Percentiles rank a stretch among this genome's conserved stretches.
Evolutionary conservation across 2,329 filamentous ascomycete species (phyloP).

Genomic region (Pseudonectria buxi): DNA sequence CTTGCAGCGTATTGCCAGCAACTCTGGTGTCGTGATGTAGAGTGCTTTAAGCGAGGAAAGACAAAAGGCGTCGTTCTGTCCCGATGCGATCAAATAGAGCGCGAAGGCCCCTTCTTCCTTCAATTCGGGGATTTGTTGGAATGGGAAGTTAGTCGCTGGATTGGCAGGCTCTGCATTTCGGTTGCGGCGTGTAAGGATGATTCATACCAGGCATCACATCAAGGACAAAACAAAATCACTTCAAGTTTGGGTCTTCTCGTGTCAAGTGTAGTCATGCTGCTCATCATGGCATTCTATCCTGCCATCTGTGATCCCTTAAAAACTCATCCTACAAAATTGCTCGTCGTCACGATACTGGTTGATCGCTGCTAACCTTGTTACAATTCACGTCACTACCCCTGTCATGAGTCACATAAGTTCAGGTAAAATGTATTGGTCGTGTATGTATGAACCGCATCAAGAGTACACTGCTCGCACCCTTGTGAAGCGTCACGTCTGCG

Average conservation of each 20-base stretch:
- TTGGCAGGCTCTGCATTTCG: slow-evolving; percentile 46
- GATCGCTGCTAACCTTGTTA: too few relatives aligned
- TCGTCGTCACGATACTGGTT: too few relatives aligned
- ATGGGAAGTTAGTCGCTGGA: slow-evolving; percentile 32
- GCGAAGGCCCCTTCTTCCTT: slow-evolving; percentile 17
- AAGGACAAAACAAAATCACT: slow-evolving; percentile 35
- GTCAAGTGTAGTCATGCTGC: not conserved
- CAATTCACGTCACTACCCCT: too few relatives aligned
- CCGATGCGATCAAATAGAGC: slow-evolving; percentile 29
- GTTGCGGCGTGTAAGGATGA: slow-evolving; percentile 47
- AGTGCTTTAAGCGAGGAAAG: slow-evolving; percentile 30
- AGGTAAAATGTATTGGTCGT: too few relatives aligned
- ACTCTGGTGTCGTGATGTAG: slow-evolving; percentile 99
- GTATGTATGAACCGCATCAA: too few relatives aligned
- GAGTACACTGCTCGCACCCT: too few relatives aligned
- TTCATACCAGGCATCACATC: slow-evolving; percentile 47
- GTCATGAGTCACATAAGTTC: too few relatives aligned
- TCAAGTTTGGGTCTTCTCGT: slow-evolving; percentile 14
- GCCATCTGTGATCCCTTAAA: too few relatives aligned
- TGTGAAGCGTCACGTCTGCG: too few relatives aligned
- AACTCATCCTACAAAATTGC: too few relatives aligned
- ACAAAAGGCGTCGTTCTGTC: slow-evolving; percentile 26
- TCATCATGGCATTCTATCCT: too few relatives aligned
- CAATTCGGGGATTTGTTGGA: slow-evolving; percentile 13
- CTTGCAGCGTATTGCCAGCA: slow-evolving; percentile 90